phyloP scores from a whole-genome alignment of 2,329 filamentous ascomycete genomes.

The Aspergillus transmontanensis region DNA sequence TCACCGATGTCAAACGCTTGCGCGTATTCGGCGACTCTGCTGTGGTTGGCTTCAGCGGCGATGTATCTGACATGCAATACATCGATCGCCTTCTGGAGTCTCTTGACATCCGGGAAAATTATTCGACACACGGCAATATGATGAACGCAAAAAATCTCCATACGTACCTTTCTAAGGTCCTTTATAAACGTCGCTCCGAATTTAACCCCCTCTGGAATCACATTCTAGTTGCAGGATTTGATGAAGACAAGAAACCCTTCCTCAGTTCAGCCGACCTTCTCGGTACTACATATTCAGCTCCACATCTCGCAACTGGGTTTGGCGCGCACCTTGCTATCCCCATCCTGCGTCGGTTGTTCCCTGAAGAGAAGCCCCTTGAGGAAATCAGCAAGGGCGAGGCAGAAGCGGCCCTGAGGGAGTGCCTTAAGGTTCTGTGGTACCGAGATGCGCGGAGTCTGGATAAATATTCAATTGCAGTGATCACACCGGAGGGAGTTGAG shows the following conservation, averaged over 20 bases:
- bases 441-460: slow-evolving; percentile 91
- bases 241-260: slow-evolving; percentile 79
- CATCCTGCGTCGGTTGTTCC: slow-evolving; percentile 79
- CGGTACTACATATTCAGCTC: slow-evolving; percentile 86
- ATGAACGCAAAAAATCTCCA: slow-evolving; percentile 93
- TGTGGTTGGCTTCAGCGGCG: slow-evolving; percentile 91
- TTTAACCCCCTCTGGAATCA: slow-evolving; percentile 99
- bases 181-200: slow-evolving; percentile 92
- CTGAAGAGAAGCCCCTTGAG: slow-evolving; percentile 77
- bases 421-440: slow-evolving; percentile 98
- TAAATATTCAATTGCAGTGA: slow-evolving; percentile 84
- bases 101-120: slow-evolving; percentile 86
- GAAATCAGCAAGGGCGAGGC: slow-evolving; percentile 76
- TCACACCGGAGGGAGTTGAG: slow-evolving; percentile 87
- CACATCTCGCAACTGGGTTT: slow-evolving; percentile 89
- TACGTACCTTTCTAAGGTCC: slow-evolving; percentile 92
- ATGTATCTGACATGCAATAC: slow-evolving; percentile 99
- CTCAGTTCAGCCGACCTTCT: slow-evolving; percentile 88
- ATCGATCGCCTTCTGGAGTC: slow-evolving; percentile 86
- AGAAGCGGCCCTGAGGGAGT: slow-evolving; percentile 79
- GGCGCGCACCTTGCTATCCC: slow-evolving; percentile 91
- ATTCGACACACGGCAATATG: slow-evolving; percentile 58
- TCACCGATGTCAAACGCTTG: slow-evolving; percentile 94
- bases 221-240: slow-evolving; percentile 85
- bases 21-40: slow-evolving; percentile 82